phyloP scores from a whole-genome alignment of 352 stramenopile species.

The Salisapilia sapeloensis region DNA sequence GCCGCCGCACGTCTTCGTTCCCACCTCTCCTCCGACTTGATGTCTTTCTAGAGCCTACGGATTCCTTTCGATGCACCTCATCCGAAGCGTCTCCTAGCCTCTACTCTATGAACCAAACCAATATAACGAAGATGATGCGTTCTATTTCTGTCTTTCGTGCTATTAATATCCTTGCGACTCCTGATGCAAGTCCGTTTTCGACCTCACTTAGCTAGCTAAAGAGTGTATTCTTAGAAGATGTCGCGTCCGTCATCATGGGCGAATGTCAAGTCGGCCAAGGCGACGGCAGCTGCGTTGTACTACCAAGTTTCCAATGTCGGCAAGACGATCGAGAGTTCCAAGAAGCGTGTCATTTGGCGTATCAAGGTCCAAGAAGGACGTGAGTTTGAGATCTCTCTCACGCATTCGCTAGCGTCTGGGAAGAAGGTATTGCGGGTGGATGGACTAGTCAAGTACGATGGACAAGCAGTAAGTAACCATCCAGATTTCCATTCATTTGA shows the following conservation, averaged over 20 bases:
- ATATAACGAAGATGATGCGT: too few relatives aligned
- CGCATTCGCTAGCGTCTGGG: conserved; percentile 58
- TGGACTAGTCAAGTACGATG: conserved; percentile 66
- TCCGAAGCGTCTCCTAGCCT: too few relatives aligned
- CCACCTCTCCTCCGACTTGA: too few relatives aligned
- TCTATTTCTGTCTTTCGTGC: too few relatives aligned
- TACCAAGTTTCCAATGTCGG: conserved; percentile 67
- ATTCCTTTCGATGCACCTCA: too few relatives aligned
- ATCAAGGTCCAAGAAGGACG: conserved; percentile 66
- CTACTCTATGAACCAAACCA: too few relatives aligned
- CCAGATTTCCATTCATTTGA: too few relatives aligned
- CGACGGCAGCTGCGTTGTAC: conserved; percentile 55
- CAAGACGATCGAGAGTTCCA: conserved; percentile 73
- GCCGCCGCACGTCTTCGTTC: too few relatives aligned
- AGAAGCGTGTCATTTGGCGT: conserved; percentile 71
- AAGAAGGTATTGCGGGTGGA: conserved; percentile 71
- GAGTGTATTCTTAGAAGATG: conserved; percentile 10
- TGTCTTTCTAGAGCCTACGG: too few relatives aligned
- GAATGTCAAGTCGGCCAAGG: conserved; percentile 50
- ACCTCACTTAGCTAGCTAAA: neutral
- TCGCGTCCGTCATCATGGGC: conserved; percentile 53
- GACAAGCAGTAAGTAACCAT: conserved; percentile 30
- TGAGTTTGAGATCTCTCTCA: conserved; percentile 73
- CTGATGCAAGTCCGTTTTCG: neutral
- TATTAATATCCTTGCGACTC: neutral